Evolutionary conservation across 305 asterid genomes (phyloP), one percentile per base, ranked within the genome.

Genomic region (Solanum hybrid): DNA sequence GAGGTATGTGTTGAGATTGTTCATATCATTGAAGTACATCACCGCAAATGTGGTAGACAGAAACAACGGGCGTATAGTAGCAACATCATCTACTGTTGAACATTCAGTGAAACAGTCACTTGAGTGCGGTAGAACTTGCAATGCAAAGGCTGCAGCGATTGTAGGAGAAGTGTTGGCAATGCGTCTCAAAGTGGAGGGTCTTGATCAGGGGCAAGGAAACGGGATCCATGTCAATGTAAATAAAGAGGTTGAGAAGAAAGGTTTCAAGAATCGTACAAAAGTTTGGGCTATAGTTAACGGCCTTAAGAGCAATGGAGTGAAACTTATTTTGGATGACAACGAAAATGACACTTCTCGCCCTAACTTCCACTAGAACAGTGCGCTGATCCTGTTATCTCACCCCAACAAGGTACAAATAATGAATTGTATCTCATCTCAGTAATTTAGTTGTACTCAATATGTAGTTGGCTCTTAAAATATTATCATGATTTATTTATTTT

Each of bases 111-210:
- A 95, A 87, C 93, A 89, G 81, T 93, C 97, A 5, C 91, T 96
- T 18, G 98, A 96, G 91, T 96, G 99, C 77, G 96, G 98, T 16
- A 94, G 98, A 69, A 89, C 95, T 81, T 97, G 98, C 94, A 97
- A 96, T n/a, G 98, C 98, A 4, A 97, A 97, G 90, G 98, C 99
- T 2, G 98, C 99, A 69, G 92, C 96, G 7, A 93, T 95, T 39
- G 98, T 97, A 42, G 99, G 98, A n/a, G 98, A 97, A 89, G 98
- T 96, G 67, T 92, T 97, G 91, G 99, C 98, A 2, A 96, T 94
- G 98, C 93, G 99, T 61, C 95, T 97, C 75, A 93, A 94, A 90
- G 98, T 96, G 37, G 99, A 97, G 78, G 99, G 97, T 39, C 97
- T 97, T 51, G 98, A 96, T 85, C 95, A 94, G 3, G 99, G 99